Base-by-base conservation (phyloP, 192 early-diverging fungal genomes). In the Backusella parvicylindrica region DNA sequence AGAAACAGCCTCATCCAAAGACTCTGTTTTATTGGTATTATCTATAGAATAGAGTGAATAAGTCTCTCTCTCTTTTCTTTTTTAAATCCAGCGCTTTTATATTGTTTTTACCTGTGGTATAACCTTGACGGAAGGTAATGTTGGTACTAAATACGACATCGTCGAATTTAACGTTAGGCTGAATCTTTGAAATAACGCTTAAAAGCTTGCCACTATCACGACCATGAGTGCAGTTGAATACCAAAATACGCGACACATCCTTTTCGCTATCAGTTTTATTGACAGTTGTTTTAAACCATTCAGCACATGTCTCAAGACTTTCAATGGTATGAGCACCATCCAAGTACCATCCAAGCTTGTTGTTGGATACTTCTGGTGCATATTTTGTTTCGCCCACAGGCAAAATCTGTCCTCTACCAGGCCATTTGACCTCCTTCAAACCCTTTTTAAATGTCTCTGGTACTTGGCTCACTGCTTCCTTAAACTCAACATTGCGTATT, bases 321-420 rank as follows among this genome's bases (percentile, higher is more conserved):
- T 99, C 98, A 7, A 83, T 77, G 0, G 98, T 99, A 77, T 99
- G 98, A 1, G 98, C 98, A 36, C 98, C 98, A 81, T 99, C 98
- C 64, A 97, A 83, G 80, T 89, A 92, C 92, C 94, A 98, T 1
- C 68, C 86, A 2, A 92, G 77, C 4, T 83, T 75, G 26, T 83
- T 75, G 26, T 49, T 35, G 8, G 43, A 15, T 21, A 37, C 49
- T 15, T 71, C 31, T 28, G 64, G 37, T 2, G 72, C 75, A 43
- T 79, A 79, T 26, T 83, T 83, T 6, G 81, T 83, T 11, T 77
- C 64, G 43, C 66, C 37, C 8, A 76, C 41, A n/a, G 36, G 12
- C 41, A 93, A 81, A n/a, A 82, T 84, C 76, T 99, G 95, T 15
- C 91, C 90, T 70, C 98, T 91, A 8, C 98, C 98, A 12, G 98